Base-by-base conservation (phyloP, 1,284 basidiomycete species). In the Anthracocystis panici-leucophaei region DNA sequence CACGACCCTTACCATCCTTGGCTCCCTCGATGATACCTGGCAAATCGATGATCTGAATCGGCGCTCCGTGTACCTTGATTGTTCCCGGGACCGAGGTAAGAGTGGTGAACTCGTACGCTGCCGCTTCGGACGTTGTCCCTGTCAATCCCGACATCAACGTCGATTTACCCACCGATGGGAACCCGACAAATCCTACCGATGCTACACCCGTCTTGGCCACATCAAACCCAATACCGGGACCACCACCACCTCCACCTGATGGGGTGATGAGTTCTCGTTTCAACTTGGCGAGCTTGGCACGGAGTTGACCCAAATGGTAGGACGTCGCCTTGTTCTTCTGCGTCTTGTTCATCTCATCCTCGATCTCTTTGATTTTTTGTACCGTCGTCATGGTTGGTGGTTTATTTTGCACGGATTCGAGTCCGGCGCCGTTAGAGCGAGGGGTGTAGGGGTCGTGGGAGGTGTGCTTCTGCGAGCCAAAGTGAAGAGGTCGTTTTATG, bases 11-110 rank as follows among this genome's bases (percentile, higher is more conserved):
- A 74, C 96, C 96, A 83, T 99, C 97, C 85, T 96, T 96, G 35
- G 97, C 97, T 79, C 97, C 97, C 86, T 99, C 97, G 76, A 99
- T 99, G 77, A 99, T 99, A 89, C 96, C 96, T 72, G 94, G 78
- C 67, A 95, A 86, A 82, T 89, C 88, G 38, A 89, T 84, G 54
- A 89, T 88, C 82, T 90, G 89, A 50, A 97, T 93, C 40, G 93
- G 93, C 41, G 95, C 94, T n/a, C 94, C 94, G 74, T 81, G 79
- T 1, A 97, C 93, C 85, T 93, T 94, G 74, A 99, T 86, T 1
- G 96, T 98, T 50, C 97, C 97, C 8, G 97, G 97, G 1, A 99
- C 95, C 33, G 93, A 95, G 10, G 84, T 84, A 33, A 85, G 53
- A 18, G 72, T 66, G 11, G 97, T 99, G 88, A 99, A 99, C 86